Evolutionary conservation across 768 basidiomycete genomes (phyloP), one percentile per base, ranked within the genome.

Genomic region (Kwoniella pini): DNA sequence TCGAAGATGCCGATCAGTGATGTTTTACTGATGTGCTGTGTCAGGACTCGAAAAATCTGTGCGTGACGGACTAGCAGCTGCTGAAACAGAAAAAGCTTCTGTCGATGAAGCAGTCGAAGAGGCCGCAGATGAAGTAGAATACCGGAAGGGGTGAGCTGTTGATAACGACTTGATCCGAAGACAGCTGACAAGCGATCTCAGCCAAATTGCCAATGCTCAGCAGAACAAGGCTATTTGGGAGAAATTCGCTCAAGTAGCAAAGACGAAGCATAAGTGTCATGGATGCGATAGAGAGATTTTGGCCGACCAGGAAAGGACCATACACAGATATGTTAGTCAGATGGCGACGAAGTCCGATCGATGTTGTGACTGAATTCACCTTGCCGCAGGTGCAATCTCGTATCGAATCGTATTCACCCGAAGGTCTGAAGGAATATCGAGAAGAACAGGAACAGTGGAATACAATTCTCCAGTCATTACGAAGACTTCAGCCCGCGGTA

Each of bases 211-310:
- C 19, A 65, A 65, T 31, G 52, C 58, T 9, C 44, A 62, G 13
- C 49, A 60, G 51, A 51, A 64, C 42, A 62, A 62, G 28, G 38
- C 44, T 6, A 52, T 64, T 7, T 72, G 70, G 69, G 49, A 68
- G 30, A 64, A 63, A 11, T 57, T 74, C 15, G 36, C 67, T 2
- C 56, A 62, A 22, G 54, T 58, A 4, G 67, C 59, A 31, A 84
- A 84, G 71, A 80, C 82, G 50, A 84, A 87, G 63, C 86, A 88
- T 70, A 77, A 82, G 0, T 99, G 95, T 70, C 81, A 84, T 11
- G 86, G 86, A 7, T 98, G 95, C 73, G 85, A 86, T 67, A 84
- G 93, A 1, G 81, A 81, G 38, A 79, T 97, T 71, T 80, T 83
- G 21, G 53, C 57, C 11, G 70, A 74, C 1, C 86, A 87, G 43